Base-by-base conservation (phyloP, 1,139 yeast species). In the Scheffersomyces stambukii region DNA sequence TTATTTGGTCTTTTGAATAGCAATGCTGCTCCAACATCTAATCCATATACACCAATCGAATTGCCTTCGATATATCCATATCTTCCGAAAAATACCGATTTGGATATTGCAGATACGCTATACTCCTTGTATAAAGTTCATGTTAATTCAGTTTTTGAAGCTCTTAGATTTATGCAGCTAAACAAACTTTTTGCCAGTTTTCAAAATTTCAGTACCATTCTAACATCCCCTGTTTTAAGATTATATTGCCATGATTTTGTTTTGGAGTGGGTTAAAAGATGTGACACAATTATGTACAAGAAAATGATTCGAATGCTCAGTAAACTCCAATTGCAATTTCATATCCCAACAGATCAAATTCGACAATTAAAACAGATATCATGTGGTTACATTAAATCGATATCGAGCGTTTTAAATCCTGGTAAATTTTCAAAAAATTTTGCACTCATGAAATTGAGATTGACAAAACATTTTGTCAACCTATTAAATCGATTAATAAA, bases 121-220 rank as follows among this genome's bases (percentile, higher is more conserved):
- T 68, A 63, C 35, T 75, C 77, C 5, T 53, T 77, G 18, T 83
- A 83, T 54, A 70, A 70, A 38, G 67, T 77, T 4, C 83, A 81
- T 44, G 77, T 84, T 42, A 70, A 71, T 23, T 53, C 77, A 4
- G 55, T 82, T 25, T 74, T 82, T 38, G 86, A 81, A 40, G 64
- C 77, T 25, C 57, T 85, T 38, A 64, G 93, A 40, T 79, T 65
- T 48, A 72, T 84, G 77, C 83, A 81, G 38, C 55, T 81, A 33
- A 75, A 75, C 36, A 74, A 73, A 44, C 57, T 86, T 22, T 70
- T 79, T 33, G 59, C 71, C 11, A 60, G 73, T 17, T 57, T 82
- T 30, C 51, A 64, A 9, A 61, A 74, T 6, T 83, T 83, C 52
- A 69, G 70, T 30, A 67, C 78, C 8, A 67, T 77, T 1, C 63